Evolutionary conservation across 1,284 basidiomycete species (phyloP), one percentile per base, ranked within the genome.

Genomic region (Lentinula novae-zelandiae): DNA sequence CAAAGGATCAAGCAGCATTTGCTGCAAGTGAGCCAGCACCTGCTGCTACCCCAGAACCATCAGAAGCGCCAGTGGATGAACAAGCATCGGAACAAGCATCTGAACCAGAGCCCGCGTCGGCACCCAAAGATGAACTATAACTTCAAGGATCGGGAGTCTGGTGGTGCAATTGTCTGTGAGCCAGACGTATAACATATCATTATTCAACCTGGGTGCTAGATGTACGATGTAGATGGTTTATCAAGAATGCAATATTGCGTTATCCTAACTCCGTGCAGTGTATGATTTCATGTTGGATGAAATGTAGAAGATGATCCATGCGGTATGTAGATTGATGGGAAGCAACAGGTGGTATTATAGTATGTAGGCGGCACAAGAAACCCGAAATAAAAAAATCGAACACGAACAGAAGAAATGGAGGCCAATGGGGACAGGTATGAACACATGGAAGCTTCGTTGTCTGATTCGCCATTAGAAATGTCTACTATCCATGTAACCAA

Each of bases 401-500:
- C 13, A 40, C 38, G 34, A 53, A 20, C 10, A 27, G 13, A 36
- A 54, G 20, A 39, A 10, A 15, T 17, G 17, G 17, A 17, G 17
- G 54, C 54, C 54, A 39, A 42, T 44, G 54, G 10, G 27, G n/a
- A 56, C 53, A 15, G 36, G 27, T 33, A 22, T 57, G n/a, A 36
- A 48, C 46, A 36, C 31, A 49, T 38, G 56, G 56, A 56, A 57
- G 56, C 56, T 57, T 57, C 27, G 52, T 53, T 53, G 44, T 49
- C 55, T 20, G 27, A 27, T 27, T 49, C 33, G 55, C 55, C 56
- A 38, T 48, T 57, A 15, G 50, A 46, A 36, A 36, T 15, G 13
- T 53, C 34, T 33, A 52, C 27, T 15, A 2, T n/a, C n/a, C 22
- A 36, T 52, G 15, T 10, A 20, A n/a, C 15, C 36, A 31, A 36